Evolutionary conservation across 441 rosid genomes (phyloP).

Genomic region (Adansonia madagascariensis): DNA sequence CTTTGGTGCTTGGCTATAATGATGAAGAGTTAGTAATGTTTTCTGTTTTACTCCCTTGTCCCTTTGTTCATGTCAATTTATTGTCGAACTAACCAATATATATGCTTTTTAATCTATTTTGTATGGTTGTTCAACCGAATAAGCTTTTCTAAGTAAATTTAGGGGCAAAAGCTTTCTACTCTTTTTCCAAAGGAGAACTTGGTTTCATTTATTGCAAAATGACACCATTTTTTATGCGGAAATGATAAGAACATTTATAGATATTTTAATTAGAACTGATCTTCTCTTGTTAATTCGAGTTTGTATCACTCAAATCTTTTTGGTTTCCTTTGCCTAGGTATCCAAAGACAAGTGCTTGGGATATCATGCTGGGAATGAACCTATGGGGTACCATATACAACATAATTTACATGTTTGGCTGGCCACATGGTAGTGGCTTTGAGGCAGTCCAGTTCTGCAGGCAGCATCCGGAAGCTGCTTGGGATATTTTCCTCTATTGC

Average conservation of each 20-base stretch:
- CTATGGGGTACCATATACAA: constrained; percentile 94
- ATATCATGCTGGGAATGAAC: constrained; percentile 96
- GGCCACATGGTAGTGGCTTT: constrained; percentile 72
- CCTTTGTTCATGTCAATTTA: not conserved
- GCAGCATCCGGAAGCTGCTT: constrained; percentile 86
- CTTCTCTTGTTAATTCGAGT: not conserved
- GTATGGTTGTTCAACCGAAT: not conserved
- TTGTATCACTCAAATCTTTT: constrained; percentile 5
- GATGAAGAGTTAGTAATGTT: not conserved
- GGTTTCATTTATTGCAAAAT: not conserved
- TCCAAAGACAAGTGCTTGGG: constrained; percentile 90
- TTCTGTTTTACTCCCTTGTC: not conserved
- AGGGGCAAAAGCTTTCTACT: not conserved
- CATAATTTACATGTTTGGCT: constrained; percentile 85
- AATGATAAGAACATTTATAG: not conserved
- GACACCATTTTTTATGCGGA: not conserved
- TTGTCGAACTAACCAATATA: not conserved
- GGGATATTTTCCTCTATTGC: constrained; percentile 84
- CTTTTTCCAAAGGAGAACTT: not conserved
- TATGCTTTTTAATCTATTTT: not conserved
- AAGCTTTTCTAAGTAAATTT: not conserved
- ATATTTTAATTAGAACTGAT: constrained; percentile 8
- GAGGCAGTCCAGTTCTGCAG: constrained; percentile 76
- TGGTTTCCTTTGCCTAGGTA: constrained; percentile 48
- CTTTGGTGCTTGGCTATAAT: constrained; percentile 7